A percentile compares a stretch with the other conserved stretches of the same genome.
These are phyloP conservation scores for Ustilago sp. DNA, from an alignment of 1,284 basidiomycete species.

Conservation along the genomic window DNA sequence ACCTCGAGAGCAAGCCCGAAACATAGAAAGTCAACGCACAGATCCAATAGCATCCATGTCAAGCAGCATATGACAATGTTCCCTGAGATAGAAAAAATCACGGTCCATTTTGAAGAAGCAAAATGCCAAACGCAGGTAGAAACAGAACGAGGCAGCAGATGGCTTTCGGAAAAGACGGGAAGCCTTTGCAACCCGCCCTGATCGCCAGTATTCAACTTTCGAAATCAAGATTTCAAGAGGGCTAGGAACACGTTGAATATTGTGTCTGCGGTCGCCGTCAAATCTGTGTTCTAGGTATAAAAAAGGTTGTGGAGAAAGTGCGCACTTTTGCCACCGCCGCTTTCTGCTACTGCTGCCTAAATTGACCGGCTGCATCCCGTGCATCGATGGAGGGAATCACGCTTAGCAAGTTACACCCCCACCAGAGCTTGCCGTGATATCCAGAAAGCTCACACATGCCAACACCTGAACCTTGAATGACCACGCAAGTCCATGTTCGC, in stretches of 20 bases:
- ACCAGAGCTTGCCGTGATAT: slow-evolving; percentile 32
- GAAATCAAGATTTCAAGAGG: not conserved
- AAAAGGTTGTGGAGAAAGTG: slow-evolving; percentile 14
- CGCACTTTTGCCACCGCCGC: not conserved
- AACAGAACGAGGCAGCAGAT: not conserved
- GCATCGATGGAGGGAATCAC: not conserved
- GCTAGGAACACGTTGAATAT: not conserved
- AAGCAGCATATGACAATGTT: too few species aligned
- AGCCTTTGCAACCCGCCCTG: not conserved
- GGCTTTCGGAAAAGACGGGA: slow-evolving; percentile 36
- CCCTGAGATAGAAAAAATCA: not conserved
- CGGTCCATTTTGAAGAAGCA: not conserved
- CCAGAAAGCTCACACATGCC: slow-evolving; percentile 18
- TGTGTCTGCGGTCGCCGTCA: slow-evolving; percentile 16
- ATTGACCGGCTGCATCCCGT: slow-evolving; percentile 4
- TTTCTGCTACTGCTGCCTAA: not conserved
- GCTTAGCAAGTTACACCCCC: slow-evolving; percentile 1
- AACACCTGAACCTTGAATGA: slow-evolving; percentile 11
- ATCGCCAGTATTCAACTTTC: not conserved
- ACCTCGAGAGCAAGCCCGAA: not conserved
- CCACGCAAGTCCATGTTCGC: not conserved
- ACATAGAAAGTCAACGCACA: not conserved
- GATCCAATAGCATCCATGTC: not conserved
- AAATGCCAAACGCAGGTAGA: not conserved
- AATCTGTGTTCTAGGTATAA: slow-evolving; percentile 23